Conservation (phyloP, 23 red algal species). For the Cyanidioschyzon merolae region DNA sequence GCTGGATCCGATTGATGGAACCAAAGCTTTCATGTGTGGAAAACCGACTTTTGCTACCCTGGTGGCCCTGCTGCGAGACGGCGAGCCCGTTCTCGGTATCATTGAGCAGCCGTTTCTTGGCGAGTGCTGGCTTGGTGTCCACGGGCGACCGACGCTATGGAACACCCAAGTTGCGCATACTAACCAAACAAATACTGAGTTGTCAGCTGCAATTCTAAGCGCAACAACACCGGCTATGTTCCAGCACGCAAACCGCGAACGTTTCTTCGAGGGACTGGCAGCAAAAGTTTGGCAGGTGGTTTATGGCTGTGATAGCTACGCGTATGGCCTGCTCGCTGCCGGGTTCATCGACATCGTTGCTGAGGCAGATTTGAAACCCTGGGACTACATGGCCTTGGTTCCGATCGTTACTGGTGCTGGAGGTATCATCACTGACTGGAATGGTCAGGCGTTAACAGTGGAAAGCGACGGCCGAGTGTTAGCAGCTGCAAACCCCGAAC, state of each 20-base stretch:
- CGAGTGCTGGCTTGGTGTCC: slow-evolving; percentile 73
- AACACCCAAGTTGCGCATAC: slow-evolving; percentile 27
- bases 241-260: slow-evolving; percentile 24
- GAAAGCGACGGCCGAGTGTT: slow-evolving; percentile 67
- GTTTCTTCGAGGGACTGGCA: slow-evolving; percentile 37
- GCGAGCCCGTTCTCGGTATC: slow-evolving; percentile 57
- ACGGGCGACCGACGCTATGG: slow-evolving; percentile 34
- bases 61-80: slow-evolving; percentile 47
- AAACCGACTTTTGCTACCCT: slow-evolving; percentile 90
- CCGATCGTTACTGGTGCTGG: slow-evolving; percentile 73
- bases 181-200: not conserved
- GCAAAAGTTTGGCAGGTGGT: slow-evolving; percentile 30
- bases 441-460: slow-evolving; percentile 40
- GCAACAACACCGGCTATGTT: slow-evolving; percentile 93
- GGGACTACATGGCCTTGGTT: slow-evolving; percentile 77
- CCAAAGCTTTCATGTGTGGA: slow-evolving; percentile 74
- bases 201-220: slow-evolving; percentile 26
- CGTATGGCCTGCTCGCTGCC: slow-evolving; percentile 77
- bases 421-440: slow-evolving; percentile 78
- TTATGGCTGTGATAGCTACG: slow-evolving; percentile 85
- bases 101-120: slow-evolving; percentile 64
- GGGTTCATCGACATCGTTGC: slow-evolving; percentile 62
- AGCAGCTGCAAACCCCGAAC: slow-evolving; percentile 34
- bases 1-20: slow-evolving; percentile 90
- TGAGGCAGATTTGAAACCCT: slow-evolving; percentile 89